Conservation (phyloP, 192 early-diverging fungal genomes). For the Physocladia obscura region DNA sequence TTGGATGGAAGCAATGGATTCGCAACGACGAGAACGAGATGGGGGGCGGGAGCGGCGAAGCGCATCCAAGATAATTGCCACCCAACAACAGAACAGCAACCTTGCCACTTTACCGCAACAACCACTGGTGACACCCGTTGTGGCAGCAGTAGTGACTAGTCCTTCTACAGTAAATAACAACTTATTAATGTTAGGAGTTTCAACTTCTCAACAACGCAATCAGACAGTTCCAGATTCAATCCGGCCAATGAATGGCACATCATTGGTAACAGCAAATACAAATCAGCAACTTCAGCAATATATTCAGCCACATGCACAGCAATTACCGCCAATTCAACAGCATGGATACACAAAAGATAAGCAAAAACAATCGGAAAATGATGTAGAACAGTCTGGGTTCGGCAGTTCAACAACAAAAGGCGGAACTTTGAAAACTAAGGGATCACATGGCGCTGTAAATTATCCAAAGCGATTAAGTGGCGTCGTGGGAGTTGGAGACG, state of each 20-base stretch:
- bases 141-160: neutral
- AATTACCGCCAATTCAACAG: neutral
- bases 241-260: neutral
- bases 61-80: neutral
- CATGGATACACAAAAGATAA: neutral
- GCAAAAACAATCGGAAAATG: too few species aligned
- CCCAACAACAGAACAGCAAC: neutral
- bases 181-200: too few species aligned
- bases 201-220: neutral
- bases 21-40: constrained; percentile 48
- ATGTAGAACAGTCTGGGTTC: too few species aligned
- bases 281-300: neutral
- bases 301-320: neutral
- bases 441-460: too few species aligned
- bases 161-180: neutral
- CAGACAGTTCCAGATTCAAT: constrained; percentile 17
- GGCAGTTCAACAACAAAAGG: too few species aligned
- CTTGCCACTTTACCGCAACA: neutral
- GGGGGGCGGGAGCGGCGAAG: neutral
- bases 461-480: neutral
- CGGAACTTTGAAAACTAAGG: too few species aligned
- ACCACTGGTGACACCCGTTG: neutral
- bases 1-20: constrained; percentile 75
- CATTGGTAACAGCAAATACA: constrained; percentile 1
- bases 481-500: neutral